Evolutionary conservation across 2,329 filamentous ascomycete species (phyloP).

Genomic region (Fonsecaea multimorphosa): DNA sequence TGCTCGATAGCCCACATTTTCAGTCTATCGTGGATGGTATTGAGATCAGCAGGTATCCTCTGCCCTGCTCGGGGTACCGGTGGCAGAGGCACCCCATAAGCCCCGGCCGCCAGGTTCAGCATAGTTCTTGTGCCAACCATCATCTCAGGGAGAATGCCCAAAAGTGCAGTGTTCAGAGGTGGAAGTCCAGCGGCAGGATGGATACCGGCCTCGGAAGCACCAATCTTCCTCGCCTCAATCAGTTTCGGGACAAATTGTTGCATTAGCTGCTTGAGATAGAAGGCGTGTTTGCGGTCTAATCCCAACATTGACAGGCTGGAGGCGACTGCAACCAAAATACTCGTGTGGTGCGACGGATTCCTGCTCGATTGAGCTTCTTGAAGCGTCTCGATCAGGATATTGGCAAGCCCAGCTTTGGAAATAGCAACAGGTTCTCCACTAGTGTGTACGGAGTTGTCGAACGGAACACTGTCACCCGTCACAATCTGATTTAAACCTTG

Average conservation of each 20-base stretch:
- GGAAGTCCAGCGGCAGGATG: conserved; percentile 89
- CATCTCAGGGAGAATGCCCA: conserved; percentile 36
- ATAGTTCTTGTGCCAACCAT: conserved; percentile 51
- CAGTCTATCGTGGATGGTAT: conserved; percentile 22
- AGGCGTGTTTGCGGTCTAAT: conserved; percentile 85
- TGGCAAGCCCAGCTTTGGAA: conserved; percentile 34
- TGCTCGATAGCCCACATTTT: conserved; percentile 39
- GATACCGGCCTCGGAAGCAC: conserved; percentile 93
- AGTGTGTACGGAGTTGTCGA: not conserved
- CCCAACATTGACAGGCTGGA: conserved; percentile 82
- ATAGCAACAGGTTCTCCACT: conserved; percentile 30
- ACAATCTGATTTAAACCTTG: conserved; percentile 28
- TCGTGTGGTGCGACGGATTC: conserved; percentile 26
- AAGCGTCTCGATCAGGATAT: conserved; percentile 35
- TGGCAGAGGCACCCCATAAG: conserved; percentile 49
- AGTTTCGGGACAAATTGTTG: conserved; percentile 81
- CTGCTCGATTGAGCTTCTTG: conserved; percentile 35
- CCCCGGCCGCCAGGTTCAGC: conserved; percentile 48
- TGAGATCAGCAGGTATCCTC: conserved; percentile 18
- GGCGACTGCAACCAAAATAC: conserved; percentile 69
- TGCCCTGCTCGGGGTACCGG: conserved; percentile 17
- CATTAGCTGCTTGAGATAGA: conserved; percentile 85
- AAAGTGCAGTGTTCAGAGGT: conserved; percentile 63
- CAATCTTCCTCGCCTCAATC: conserved; percentile 87
- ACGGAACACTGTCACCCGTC: not conserved